phyloP scores from a whole-genome alignment of 352 stramenopile genomes.

The Phytophthora megakarya region DNA sequence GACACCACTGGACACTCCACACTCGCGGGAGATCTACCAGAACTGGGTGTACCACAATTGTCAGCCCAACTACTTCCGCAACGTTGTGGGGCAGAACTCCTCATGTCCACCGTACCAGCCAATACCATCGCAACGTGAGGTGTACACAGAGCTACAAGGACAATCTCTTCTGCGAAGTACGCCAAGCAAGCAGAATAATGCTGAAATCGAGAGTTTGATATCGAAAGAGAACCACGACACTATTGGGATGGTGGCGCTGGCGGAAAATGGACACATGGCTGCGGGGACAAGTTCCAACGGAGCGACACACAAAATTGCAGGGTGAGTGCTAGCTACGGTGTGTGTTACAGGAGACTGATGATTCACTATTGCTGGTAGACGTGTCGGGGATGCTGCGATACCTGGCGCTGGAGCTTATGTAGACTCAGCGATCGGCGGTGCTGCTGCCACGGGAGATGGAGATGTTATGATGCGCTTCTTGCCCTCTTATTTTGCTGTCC shows the following conservation, averaged over 20 bases:
- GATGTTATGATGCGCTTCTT: constrained; percentile 94
- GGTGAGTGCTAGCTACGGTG: constrained; percentile 36
- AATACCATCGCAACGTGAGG: constrained; percentile 24
- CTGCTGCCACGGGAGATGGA: constrained; percentile 87
- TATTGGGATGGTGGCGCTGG: constrained; percentile 88
- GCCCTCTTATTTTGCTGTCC: constrained; percentile 81
- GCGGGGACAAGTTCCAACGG: constrained; percentile 91
- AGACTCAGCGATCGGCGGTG: constrained; percentile 77
- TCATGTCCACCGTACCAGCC: constrained; percentile 85
- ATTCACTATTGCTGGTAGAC: constrained; percentile 38
- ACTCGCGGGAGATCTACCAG: constrained; percentile 56
- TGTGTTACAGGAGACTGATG: too few species aligned
- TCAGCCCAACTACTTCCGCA: constrained; percentile 92
- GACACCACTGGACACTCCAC: constrained; percentile 64
- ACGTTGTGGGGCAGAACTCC: constrained; percentile 65
- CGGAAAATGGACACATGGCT: constrained; percentile 66
- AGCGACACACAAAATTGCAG: constrained; percentile 89
- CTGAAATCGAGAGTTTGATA: constrained; percentile 38
- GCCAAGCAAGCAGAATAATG: constrained; percentile 25
- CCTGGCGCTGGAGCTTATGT: constrained; percentile 88
- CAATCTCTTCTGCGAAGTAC: constrained; percentile 23
- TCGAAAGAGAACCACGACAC: constrained; percentile 88
- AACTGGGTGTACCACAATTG: constrained; percentile 70
- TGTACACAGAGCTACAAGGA: constrained; percentile 27
- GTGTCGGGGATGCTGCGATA: constrained; percentile 87